Evolutionary conservation across 2,329 filamentous ascomycete genomes (phyloP), one percentile per base, ranked within the genome.

Genomic region (Laburnicola sp.): DNA sequence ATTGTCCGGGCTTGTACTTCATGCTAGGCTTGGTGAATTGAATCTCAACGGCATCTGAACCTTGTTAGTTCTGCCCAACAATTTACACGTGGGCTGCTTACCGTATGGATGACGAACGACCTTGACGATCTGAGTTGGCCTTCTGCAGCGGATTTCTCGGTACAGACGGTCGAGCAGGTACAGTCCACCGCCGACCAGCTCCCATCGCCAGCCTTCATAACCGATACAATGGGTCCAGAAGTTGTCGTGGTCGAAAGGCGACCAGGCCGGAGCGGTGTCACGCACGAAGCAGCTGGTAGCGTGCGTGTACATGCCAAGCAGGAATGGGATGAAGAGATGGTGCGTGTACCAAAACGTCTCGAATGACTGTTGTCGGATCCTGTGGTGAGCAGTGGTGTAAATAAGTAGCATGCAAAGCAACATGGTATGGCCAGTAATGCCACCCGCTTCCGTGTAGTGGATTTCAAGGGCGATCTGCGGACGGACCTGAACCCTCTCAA

Each of bases 301-400:
- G 74, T 99, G 94, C 9, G 93, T 97, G 75, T 97, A 99, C 62
- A 99, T 85, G 39, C 84, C 93, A 38, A 99, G 81, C 67, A 97
- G 76, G 74, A 99, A 99, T 1, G 94, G 93, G 54, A 99, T 88
- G 68, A 97, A 97, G n/a, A 99, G 83, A 67, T 99, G 94, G 75
- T 99, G 94, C 0, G 91, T 96, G 76, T 99, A 99, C 94, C 94
- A 99, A 73, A 99, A 99, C 0, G 93, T 95, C 76, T 99, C 94
- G 69, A 92, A 99, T 0, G 91, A 96, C 71, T 99, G 94, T 71
- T 97, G 93, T 48, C 94, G 88, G 59, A 99, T 97, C 60, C 90
- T 88, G 64, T 88, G 83, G 70, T 99, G 94, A 2, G 94, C 88
- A 0, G 92, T 97, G 1, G 94, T 99, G 76, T 96, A 99, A 82